Percentiles rank a stretch among this genome's conserved stretches.
These are phyloP conservation scores for Penicillium parvum DNA, from an alignment of 495 filamentous ascomycete genomes.

Conservation along the genomic window DNA sequence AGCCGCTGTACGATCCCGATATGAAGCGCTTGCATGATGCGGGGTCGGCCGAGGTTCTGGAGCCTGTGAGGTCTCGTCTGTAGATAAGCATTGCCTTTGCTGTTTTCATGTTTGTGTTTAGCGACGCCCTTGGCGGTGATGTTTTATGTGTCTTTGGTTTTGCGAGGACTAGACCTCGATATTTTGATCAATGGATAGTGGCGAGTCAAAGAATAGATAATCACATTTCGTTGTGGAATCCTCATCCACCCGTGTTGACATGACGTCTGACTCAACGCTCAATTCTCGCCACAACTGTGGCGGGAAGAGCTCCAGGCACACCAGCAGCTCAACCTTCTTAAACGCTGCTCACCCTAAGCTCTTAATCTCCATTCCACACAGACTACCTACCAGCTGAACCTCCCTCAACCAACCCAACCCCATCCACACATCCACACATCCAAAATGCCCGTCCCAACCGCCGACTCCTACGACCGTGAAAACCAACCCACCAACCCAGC, in stretches of 20 bases:
- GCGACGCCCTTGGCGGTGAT: background rate
- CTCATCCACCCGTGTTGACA: constrained; percentile 8
- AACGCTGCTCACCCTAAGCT: background rate
- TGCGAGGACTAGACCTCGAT: no score
- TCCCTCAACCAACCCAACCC: background rate
- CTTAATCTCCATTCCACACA: background rate
- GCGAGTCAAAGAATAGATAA: background rate
- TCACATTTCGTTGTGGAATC: background rate
- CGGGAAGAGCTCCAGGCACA: constrained; percentile 4
- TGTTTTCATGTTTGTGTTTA: background rate
- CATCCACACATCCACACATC: constrained; percentile 5
- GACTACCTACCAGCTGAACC: background rate
- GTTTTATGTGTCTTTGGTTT: no score
- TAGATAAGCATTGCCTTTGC: background rate
- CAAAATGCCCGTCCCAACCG: constrained; percentile 31
- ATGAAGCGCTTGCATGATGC: constrained; percentile 23
- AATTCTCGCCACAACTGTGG: constrained; percentile 15
- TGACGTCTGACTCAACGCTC: constrained; percentile 13
- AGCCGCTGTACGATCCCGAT: constrained; percentile 39
- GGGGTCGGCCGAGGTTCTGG: constrained; percentile 1
- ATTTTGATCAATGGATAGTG: no score
- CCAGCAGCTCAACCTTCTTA: background rate
- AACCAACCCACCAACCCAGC: constrained; percentile 8
- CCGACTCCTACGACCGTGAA: constrained; percentile 16
- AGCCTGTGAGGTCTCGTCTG: constrained; percentile 16